phyloP scores from a whole-genome alignment of 2,329 filamentous ascomycete genomes.

The Fusarium compactum region DNA sequence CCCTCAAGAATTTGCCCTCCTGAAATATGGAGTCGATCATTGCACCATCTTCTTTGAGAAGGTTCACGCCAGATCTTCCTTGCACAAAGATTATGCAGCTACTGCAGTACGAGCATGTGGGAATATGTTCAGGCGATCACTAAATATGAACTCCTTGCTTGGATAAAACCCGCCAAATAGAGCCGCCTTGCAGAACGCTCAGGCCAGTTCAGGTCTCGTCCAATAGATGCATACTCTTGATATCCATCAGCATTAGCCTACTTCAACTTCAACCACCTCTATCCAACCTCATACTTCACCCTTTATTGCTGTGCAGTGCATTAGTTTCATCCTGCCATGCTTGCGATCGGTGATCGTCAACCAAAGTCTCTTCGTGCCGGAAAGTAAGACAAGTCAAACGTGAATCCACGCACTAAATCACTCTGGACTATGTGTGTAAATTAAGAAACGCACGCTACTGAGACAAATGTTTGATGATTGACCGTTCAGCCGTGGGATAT shows the following conservation, averaged over 20 bases:
- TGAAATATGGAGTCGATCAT: conserved; percentile 11
- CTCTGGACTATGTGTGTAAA: conserved; percentile 33
- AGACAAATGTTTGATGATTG: conserved; percentile 34
- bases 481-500: conserved; percentile 10
- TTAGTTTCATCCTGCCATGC: not conserved
- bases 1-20: conserved; percentile 3
- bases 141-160: conserved; percentile 39
- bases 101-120: conserved; percentile 7
- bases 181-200: conserved; percentile 43
- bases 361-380: conserved; percentile 4
- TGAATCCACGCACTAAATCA: conserved; percentile 1
- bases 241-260: conserved; percentile 3
- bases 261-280: conserved; percentile 7
- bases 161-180: conserved; percentile 24
- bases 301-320: conserved; percentile 4
- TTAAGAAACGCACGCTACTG: conserved; percentile 33
- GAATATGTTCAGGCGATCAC: conserved; percentile 27
- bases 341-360: conserved; percentile 25
- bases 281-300: conserved; percentile 7
- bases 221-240: conserved; percentile 25
- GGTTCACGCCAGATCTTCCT: conserved; percentile 24
- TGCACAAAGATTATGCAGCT: conserved; percentile 36
- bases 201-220: conserved; percentile 10
- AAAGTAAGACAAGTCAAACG: conserved; percentile 39
- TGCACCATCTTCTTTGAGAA: conserved; percentile 9